Evolutionary conservation across 2,329 filamentous ascomycete species (phyloP).

Genomic region (Alternaria alternata): DNA sequence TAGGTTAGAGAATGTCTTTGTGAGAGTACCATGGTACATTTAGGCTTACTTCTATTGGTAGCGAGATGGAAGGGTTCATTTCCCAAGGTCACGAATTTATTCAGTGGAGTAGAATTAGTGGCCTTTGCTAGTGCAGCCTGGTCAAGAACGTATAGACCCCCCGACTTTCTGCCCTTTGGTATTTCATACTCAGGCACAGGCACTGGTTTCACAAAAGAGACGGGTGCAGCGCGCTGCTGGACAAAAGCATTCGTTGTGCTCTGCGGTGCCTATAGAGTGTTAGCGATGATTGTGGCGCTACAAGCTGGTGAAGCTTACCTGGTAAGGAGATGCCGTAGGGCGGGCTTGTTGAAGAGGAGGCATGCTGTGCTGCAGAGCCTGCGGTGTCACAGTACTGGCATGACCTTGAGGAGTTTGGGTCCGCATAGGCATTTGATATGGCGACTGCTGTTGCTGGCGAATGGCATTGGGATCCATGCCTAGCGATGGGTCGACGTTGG

Average conservation of each 20-base stretch:
- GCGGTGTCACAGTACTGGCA: constrained; percentile 39
- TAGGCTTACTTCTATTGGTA: constrained; percentile 55
- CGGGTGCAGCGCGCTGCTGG: constrained; percentile 29
- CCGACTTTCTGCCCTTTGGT: constrained; percentile 47
- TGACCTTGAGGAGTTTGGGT: constrained; percentile 35
- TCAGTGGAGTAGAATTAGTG: constrained; percentile 55
- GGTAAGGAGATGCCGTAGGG: constrained; percentile 35
- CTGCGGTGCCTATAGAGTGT: constrained; percentile 36
- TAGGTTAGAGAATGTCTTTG: constrained; percentile 27
- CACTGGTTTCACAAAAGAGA: constrained; percentile 30
- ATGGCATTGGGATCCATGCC: constrained; percentile 33
- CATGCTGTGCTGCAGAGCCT: constrained; percentile 39
- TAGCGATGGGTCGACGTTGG: constrained; percentile 40
- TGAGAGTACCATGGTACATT: constrained; percentile 2
- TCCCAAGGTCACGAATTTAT: constrained; percentile 56
- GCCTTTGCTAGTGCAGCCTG: constrained; percentile 52
- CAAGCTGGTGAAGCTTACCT: constrained; percentile 32
- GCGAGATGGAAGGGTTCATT: constrained; percentile 52
- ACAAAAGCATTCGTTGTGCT: constrained; percentile 37
- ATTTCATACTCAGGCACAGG: constrained; percentile 43
- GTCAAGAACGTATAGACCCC: constrained; percentile 54
- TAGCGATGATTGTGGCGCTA: constrained; percentile 7
- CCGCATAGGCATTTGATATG: constrained; percentile 39
- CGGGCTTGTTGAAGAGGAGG: constrained; percentile 27
- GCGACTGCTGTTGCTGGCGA: constrained; percentile 43